Percentiles rank a stretch among this genome's conserved stretches.
Evolutionary conservation across 148 eudicot species (phyloP).

Genomic region (Tetragonia tetragonoides): DNA sequence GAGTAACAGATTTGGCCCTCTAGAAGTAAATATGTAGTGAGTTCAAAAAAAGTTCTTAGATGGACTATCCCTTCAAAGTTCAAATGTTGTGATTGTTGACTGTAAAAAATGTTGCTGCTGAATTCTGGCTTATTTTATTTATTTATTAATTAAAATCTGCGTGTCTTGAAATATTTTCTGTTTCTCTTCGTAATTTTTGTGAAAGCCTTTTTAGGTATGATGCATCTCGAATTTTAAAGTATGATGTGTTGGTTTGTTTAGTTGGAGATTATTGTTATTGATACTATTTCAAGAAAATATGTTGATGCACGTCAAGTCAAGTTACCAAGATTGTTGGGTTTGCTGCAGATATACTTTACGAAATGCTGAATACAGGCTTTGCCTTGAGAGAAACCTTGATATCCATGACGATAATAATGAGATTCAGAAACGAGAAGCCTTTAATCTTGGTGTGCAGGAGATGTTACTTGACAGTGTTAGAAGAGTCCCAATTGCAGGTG

Average conservation of each 20-base stretch:
- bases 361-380: slow-evolving; percentile 96
- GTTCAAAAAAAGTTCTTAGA: no score
- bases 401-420: slow-evolving; percentile 48
- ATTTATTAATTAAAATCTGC: no score
- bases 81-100: background rate
- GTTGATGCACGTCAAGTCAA: background rate
- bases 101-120: background rate
- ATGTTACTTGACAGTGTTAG: slow-evolving; percentile 49
- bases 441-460: slow-evolving; percentile 40
- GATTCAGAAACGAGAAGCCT: slow-evolving; percentile 43
- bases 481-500: slow-evolving; percentile 31
- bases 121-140: no score
- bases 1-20: background rate
- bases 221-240: background rate
- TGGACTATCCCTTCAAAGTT: no score
- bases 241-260: background rate
- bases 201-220: background rate
- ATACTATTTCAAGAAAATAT: background rate
- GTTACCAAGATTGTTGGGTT: background rate
- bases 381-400: slow-evolving; percentile 84
- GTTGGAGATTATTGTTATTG: background rate
- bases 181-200: no score
- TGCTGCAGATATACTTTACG: slow-evolving; percentile 79
- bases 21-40: no score
- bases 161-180: no score